Percentiles rank a stretch among this genome's conserved stretches.
phyloP scores from a whole-genome alignment of 306 rosid genomes.

The Pyrus betulifolia region DNA sequence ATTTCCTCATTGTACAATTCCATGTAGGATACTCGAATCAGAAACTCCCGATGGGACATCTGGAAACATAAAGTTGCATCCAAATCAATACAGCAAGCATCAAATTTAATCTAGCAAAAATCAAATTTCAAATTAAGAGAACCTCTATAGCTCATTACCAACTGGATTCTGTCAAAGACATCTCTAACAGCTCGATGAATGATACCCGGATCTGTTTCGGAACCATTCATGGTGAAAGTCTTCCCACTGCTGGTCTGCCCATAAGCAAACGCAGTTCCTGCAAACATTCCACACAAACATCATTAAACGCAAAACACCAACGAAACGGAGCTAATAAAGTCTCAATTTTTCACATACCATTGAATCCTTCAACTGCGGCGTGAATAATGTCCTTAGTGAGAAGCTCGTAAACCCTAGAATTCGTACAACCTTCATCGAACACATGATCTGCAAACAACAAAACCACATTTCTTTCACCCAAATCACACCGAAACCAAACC shows the following conservation, averaged over 20 bases:
- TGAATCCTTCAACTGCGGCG: conserved; percentile 90
- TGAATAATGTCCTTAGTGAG: conserved; percentile 76
- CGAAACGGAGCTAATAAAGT: background rate
- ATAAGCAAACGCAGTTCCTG: conserved; percentile 97
- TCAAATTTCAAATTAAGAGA: background rate
- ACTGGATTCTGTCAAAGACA: conserved; percentile 59
- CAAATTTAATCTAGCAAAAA: background rate
- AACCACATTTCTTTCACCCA: background rate
- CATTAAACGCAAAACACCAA: background rate
- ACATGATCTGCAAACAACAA: conserved; percentile 53
- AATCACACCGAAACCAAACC: background rate
- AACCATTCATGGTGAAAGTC: conserved; percentile 97
- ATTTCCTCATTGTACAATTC: conserved; percentile 96
- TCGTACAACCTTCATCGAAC: conserved; percentile 63
- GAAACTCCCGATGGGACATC: conserved; percentile 77
- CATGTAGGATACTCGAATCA: conserved; percentile 87
- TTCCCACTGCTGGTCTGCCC: conserved; percentile 99
- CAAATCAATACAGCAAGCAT: conserved; percentile 12
- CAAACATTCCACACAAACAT: conserved; percentile 10
- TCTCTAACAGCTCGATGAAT: conserved; percentile 78
- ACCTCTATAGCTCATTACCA: conserved; percentile 26
- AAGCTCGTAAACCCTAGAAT: conserved; percentile 62
- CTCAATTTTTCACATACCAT: conserved; percentile 30
- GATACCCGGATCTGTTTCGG: conserved; percentile 68
- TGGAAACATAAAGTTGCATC: conserved; percentile 14